Evolutionary conservation across 192 early-diverging fungal species (phyloP), one percentile per base, ranked within the genome.

Genomic region (Glomus cerebriforme): DNA sequence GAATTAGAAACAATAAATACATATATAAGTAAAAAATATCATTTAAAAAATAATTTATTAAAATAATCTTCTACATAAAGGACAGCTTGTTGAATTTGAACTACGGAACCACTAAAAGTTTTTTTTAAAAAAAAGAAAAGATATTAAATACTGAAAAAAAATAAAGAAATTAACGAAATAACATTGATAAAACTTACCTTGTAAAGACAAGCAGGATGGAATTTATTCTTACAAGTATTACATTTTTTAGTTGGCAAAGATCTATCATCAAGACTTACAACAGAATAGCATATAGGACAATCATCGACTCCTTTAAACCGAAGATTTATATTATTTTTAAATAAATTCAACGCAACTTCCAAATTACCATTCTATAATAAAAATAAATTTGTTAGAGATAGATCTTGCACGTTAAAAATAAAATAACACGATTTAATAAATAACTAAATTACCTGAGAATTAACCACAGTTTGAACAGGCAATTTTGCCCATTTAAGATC

Each of bases 231-330:
- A 83, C 98, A 99, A 0, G 96, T 97, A 58, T 87, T 85, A 85
- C 98, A 99, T 60, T 91, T 90, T 84, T 96, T 96, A 69, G 83
- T 92, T 9, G 98, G 98, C 68, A 98, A 81, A 19, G 92, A 90
- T 69, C 92, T 87, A 83, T 98, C 97, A 72, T 93, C 86, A 3
- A 94, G 88, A 45, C 95, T 93, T 22, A 99, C 94, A 63, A 98
- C 92, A 29, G 96, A 98, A 81, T 99, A 99, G 86, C 97, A 99
- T 80, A 99, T 98, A 2, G 94, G 91, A 80, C 97, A 99, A 81
- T 98, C 96, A 79, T 98, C 97, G 43, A 97, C 92, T n/a, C 97
- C 98, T 49, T 94, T 92, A 86, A 99, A 98, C 81, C 97, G 96
- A 47, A 96, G 84, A n/a, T 87, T 86, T 26, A 97, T 90, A 81